phyloP scores from a whole-genome alignment of 169 alveolate genomes.

The Neospora caninum region DNA sequence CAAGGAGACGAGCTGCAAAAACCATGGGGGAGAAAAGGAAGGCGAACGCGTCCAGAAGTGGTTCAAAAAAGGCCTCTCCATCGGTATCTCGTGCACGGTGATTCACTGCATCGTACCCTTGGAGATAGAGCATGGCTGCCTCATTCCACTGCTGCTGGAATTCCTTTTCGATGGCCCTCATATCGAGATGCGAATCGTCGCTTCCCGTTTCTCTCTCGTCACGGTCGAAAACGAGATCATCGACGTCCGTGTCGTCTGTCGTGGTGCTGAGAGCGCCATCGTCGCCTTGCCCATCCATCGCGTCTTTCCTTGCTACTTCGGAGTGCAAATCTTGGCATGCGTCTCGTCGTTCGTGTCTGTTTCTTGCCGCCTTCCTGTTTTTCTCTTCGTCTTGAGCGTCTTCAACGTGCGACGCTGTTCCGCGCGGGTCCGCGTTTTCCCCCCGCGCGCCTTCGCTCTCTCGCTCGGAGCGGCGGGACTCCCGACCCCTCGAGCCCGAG shows the following conservation, averaged over 20 bases:
- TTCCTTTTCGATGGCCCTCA: conserved; percentile 11
- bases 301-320: neutral
- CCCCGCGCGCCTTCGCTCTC: neutral
- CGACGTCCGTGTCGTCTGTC: neutral
- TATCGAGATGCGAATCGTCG: neutral
- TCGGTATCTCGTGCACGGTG: neutral
- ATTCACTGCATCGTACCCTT: neutral
- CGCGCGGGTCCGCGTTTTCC: neutral
- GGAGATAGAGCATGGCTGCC: conserved; percentile 12
- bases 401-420: neutral
- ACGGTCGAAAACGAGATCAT: neutral
- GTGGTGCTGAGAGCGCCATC: neutral
- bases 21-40: neutral
- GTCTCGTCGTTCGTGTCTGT: neutral
- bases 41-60: neutral
- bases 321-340: neutral
- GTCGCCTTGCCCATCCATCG: neutral
- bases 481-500: neutral
- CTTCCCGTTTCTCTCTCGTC: too few species aligned
- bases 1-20: neutral
- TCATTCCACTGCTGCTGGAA: conserved; percentile 3
- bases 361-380: too few species aligned
- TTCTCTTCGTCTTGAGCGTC: too few species aligned
- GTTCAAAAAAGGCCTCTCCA: neutral
- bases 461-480: neutral